Evolutionary conservation across 1,284 basidiomycete species (phyloP).

Genomic region (Singerocomus inundabilis): DNA sequence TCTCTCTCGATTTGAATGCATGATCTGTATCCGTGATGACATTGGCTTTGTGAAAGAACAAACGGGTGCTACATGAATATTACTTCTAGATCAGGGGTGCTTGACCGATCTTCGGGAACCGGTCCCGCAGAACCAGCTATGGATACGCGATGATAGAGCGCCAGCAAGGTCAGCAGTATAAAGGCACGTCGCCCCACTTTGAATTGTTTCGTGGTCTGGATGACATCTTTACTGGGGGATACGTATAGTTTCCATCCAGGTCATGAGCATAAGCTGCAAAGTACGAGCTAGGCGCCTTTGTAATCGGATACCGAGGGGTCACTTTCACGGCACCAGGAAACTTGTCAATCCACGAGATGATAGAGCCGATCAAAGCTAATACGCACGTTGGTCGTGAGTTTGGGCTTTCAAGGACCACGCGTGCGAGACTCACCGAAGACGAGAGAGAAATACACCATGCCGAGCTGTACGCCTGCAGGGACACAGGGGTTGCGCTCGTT

Average conservation of each 20-base stretch:
- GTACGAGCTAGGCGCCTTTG: constrained; percentile 34
- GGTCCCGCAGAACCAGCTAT: constrained; percentile 1
- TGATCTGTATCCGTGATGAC: constrained; percentile 9
- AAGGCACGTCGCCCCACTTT: constrained; percentile 27
- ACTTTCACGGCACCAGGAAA: constrained; percentile 27
- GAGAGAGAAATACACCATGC: constrained; percentile 17
- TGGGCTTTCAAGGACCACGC: neutral
- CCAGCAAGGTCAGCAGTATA: constrained; percentile 13
- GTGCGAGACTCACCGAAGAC: constrained; percentile 18
- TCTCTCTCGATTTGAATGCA: constrained; percentile 12
- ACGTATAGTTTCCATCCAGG: constrained; percentile 23
- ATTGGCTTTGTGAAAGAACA: constrained; percentile 2
- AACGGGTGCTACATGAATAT: constrained; percentile 13
- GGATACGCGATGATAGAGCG: neutral
- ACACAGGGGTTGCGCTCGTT: constrained; percentile 12
- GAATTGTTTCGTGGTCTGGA: constrained; percentile 12
- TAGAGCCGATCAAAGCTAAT: constrained; percentile 24
- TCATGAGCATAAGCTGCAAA: constrained; percentile 24
- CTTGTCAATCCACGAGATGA: constrained; percentile 31
- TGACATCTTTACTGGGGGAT: constrained; percentile 11
- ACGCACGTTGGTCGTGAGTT: neutral
- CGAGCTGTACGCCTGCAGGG: constrained; percentile 19
- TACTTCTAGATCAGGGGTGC: neutral
- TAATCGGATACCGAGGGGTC: constrained; percentile 24
- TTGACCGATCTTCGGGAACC: constrained; percentile 11